These are phyloP conservation scores for Stropharia rugosoannulata DNA, from an alignment of 768 basidiomycete species.

Conservation along the genomic window DNA sequence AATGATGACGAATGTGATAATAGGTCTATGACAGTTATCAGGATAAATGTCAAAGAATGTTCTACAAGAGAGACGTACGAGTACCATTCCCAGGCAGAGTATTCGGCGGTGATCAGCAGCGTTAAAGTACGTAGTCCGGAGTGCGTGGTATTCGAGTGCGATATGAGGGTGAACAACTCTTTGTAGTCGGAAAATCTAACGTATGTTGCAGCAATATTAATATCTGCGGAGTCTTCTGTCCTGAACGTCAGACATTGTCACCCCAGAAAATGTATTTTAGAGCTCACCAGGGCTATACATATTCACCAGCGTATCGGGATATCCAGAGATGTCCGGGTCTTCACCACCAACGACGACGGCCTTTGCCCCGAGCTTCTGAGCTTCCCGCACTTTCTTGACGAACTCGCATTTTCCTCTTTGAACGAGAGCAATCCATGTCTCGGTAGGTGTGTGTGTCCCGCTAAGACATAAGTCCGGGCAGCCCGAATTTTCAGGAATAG, in stretches of 20 bases:
- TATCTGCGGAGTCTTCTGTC: conserved; percentile 81
- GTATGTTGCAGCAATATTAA: conserved; percentile 83
- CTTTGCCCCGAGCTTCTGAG: conserved; percentile 72
- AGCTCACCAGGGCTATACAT: conserved; percentile 88
- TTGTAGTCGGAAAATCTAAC: conserved; percentile 83
- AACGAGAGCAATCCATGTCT: conserved; percentile 89
- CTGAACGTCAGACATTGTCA: not conserved
- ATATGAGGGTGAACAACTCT: conserved; percentile 66
- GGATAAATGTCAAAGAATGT: conserved; percentile 1
- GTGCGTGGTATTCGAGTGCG: conserved; percentile 75
- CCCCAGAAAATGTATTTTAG: conserved; percentile 2
- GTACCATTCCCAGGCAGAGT: conserved; percentile 91
- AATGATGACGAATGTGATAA: conserved; percentile 84
- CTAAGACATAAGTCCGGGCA: conserved; percentile 68
- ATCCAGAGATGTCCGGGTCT: conserved; percentile 59
- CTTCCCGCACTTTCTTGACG: conserved; percentile 80
- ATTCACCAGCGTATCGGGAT: conserved; percentile 77
- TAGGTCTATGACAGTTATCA: conserved; percentile 50
- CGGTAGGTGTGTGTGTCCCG: conserved; percentile 58
- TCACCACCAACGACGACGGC: conserved; percentile 93
- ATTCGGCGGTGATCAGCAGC: conserved; percentile 73
- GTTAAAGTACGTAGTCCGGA: conserved; percentile 75
- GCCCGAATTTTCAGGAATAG: conserved; percentile 45
- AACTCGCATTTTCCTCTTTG: conserved; percentile 91
- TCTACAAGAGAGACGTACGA: conserved; percentile 53